Evolutionary conservation across 257 asterid species (phyloP).

Genomic region (Nicotiana obtusifolia): DNA sequence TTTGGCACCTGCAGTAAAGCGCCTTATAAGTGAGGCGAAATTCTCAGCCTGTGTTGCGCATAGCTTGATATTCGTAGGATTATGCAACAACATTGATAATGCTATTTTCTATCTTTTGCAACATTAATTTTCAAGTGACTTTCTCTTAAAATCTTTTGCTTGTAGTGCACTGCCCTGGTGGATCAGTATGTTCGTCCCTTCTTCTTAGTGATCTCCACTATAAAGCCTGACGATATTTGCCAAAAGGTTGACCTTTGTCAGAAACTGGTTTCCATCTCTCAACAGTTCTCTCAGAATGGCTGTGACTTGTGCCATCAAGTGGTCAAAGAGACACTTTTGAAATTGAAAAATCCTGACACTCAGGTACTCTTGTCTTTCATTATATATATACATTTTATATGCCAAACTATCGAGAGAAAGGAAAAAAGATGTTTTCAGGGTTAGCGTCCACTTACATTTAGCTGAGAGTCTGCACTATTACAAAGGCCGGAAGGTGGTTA

Average conservation of each 20-base stretch:
- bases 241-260: slow-evolving; percentile 61
- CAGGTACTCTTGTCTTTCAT: slow-evolving; percentile 41
- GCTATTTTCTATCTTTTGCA: neutral
- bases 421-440: neutral
- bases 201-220: slow-evolving; percentile 54
- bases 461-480: neutral
- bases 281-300: slow-evolving; percentile 37
- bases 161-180: slow-evolving; percentile 78
- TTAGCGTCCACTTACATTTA: neutral
- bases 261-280: slow-evolving; percentile 31
- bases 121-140: neutral
- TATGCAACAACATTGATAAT: slow-evolving; percentile 4
- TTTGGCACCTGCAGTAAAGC: neutral
- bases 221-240: slow-evolving; percentile 61
- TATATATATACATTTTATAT: neutral
- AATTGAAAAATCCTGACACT: slow-evolving; percentile 86
- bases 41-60: neutral
- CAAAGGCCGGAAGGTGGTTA: neutral
- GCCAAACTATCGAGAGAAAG: neutral
- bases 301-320: slow-evolving; percentile 71
- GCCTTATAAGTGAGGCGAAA: neutral
- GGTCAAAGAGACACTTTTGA: slow-evolving; percentile 60
- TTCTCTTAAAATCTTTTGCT: neutral
- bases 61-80: neutral
- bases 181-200: slow-evolving; percentile 80